phyloP scores from a whole-genome alignment of 352 stramenopile species.

The Phytophthora litchii region DNA sequence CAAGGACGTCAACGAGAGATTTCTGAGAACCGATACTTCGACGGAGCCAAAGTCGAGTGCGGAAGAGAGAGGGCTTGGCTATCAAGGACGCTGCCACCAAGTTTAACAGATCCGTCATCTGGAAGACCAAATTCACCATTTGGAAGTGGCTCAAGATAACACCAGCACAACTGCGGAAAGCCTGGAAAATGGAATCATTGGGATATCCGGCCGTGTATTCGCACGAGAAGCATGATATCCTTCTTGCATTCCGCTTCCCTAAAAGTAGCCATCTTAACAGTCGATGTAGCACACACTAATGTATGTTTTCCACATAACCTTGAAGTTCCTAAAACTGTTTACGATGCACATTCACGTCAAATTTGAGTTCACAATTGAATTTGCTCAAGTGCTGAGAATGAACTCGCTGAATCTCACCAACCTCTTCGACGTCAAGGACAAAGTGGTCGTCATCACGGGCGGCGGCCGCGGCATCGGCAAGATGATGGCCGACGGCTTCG shows the following conservation, averaged over 20 bases:
- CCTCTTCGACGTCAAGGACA: slow-evolving; percentile 59
- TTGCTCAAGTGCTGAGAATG: slow-evolving; percentile 13
- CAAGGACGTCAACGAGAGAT: too few species aligned
- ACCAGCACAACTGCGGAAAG: too few species aligned
- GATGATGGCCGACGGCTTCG: slow-evolving; percentile 96
- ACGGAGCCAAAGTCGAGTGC: too few species aligned
- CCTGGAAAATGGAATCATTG: too few species aligned
- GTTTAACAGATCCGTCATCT: slow-evolving; percentile 1
- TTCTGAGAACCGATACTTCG: too few species aligned
- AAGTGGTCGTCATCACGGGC: slow-evolving; percentile 93
- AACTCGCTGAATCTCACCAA: slow-evolving; percentile 25
- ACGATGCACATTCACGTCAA: slow-evolving; percentile 5
- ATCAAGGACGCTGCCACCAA: slow-evolving; percentile 4
- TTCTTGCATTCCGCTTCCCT: too few species aligned
- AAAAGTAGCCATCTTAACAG: too few species aligned
- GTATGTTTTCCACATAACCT: slow-evolving; percentile 4
- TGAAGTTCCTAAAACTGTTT: slow-evolving; percentile 20
- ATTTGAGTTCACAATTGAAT: slow-evolving; percentile 19
- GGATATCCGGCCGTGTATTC: too few species aligned
- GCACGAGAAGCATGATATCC: too few species aligned
- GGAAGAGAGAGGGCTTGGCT: slow-evolving; percentile 2
- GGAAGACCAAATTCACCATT: slow-evolving; percentile 1
- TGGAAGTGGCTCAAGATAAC: too few species aligned
- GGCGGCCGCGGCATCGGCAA: slow-evolving; percentile 94
- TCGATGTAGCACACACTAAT: background rate